Conservation (phyloP, 164 flowering plant genomes). For the Vitis rotundifolia region DNA sequence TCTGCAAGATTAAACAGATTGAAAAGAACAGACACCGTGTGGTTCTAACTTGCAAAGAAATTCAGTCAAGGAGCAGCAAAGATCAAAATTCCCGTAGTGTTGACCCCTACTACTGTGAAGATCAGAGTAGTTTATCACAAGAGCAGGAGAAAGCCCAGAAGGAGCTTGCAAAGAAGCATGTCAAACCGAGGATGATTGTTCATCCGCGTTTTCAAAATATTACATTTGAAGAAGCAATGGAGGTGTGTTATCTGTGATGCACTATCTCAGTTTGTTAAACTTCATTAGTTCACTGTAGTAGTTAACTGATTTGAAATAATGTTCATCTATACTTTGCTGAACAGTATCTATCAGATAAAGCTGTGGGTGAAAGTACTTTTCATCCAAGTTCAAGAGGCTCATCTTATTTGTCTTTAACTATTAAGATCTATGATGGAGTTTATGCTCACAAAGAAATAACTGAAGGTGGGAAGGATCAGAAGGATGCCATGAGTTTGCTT, state of each 20-base stretch:
- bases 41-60: conserved; percentile 59
- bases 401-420: conserved; percentile 75
- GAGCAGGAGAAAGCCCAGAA: conserved; percentile 77
- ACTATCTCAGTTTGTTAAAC: too few species aligned
- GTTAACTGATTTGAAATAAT: not conserved
- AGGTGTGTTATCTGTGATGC: conserved; percentile 40
- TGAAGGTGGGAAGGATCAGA: conserved; percentile 93
- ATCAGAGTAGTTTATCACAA: conserved; percentile 46
- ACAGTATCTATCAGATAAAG: conserved; percentile 86
- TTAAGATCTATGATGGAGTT: conserved; percentile 89
- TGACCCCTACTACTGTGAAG: conserved; percentile 80
- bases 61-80: conserved; percentile 55
- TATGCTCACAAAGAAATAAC: conserved; percentile 91
- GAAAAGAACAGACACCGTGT: conserved; percentile 75
- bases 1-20: conserved; percentile 72
- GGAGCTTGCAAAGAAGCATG: conserved; percentile 88
- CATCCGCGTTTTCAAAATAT: conserved; percentile 93
- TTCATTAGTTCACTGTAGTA: too few species aligned
- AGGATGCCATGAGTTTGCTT: conserved; percentile 87
- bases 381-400: conserved; percentile 98
- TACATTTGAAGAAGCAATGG: conserved; percentile 86
- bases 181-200: conserved; percentile 92
- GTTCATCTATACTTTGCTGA: conserved; percentile 5
- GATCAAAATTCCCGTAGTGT: conserved; percentile 24
- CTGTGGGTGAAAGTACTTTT: conserved; percentile 84